Conservation (phyloP, 2,329 filamentous ascomycete species). For the Ascosphaera acerosa region DNA sequence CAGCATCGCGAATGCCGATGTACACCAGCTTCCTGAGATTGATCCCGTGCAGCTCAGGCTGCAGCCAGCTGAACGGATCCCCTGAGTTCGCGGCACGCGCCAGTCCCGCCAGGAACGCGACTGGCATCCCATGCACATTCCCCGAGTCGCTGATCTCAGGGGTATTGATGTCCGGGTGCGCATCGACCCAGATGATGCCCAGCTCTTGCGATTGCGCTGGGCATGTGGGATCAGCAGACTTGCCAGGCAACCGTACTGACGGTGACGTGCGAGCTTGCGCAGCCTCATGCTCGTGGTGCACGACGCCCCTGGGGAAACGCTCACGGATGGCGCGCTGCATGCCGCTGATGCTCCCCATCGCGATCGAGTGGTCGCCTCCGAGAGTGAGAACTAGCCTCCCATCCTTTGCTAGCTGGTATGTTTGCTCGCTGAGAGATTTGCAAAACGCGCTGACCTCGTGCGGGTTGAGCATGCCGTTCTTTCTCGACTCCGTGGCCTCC, state of each 20-base stretch:
- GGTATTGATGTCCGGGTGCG: constrained; percentile 92
- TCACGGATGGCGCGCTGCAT: constrained; percentile 69
- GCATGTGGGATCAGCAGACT: too few relatives aligned
- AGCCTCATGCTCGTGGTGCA: too few relatives aligned
- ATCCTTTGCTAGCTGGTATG: constrained; percentile 60
- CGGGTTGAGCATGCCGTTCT: constrained; percentile 88
- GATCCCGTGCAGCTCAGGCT: constrained; percentile 29
- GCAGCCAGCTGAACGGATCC: constrained; percentile 76
- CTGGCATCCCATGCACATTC: constrained; percentile 96
- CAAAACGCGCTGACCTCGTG: constrained; percentile 68
- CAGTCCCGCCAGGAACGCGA: constrained; percentile 71
- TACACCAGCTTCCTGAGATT: constrained; percentile 78
- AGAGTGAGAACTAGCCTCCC: constrained; percentile 80
- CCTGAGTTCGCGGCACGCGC: constrained; percentile 48
- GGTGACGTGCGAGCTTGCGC: too few relatives aligned
- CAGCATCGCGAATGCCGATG: constrained; percentile 83
- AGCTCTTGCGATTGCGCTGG: too few relatives aligned
- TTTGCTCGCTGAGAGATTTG: constrained; percentile 50
- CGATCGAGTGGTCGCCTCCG: constrained; percentile 88
- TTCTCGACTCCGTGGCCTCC: constrained; percentile 38
- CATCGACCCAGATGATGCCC: constrained; percentile 96
- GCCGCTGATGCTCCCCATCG: constrained; percentile 77
- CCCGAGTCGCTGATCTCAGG: constrained; percentile 74
- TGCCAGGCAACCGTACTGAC: constrained; percentile 38
- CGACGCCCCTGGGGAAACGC: too few relatives aligned